Base-by-base conservation (phyloP, 116 monocot species). In the Thalassia testudinum region DNA sequence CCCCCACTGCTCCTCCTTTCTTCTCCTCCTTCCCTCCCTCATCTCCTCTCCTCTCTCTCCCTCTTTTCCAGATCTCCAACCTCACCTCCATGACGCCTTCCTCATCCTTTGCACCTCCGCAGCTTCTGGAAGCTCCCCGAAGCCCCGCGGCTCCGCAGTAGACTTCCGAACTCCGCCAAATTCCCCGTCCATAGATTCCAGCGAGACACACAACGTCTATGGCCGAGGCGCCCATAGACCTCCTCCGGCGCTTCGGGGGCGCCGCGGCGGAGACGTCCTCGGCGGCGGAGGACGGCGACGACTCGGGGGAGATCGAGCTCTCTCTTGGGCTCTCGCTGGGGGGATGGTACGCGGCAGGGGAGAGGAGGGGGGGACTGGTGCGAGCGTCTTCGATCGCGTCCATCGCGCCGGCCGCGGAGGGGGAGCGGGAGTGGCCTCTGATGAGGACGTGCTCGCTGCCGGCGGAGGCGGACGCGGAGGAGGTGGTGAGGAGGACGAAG, bases 371-470 rank as follows among this genome's bases (percentile, higher is more conserved):
- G 42, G 54, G 53, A 37, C 71, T 80, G 1, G 38, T 77, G 10
- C 61, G 84, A 5, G 56, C 83, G 1, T 72, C 83, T 0, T 83
- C 88, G 11, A 52, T 71, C 21, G 62, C 81, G n/a, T 43, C 76
- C 24, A 26, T 82, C 7, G n/a, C n/a, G n/a, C 56, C 74, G 22
- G 44, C 58, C 45, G 24, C 64, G 23, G 59, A 71, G 1, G 24
- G 24, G 2, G 72, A 61, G 54, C 43, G 45, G 26, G 63, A 65
- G 15, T 42, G 58, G 19, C 14, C 51, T 13, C 64, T 90, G 24
- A 44, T 38, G 56, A 71, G 89, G 54, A 72, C 89, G 21, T 65
- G 67, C 62, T 90, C 89, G 47, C 56, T 89, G 57, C 89, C 83
- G 49, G 54, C 64, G 38, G 83, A 74, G 66, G 42, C 58, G 25